Base-by-base conservation (phyloP, 306 rosid genomes). In the Ceratonia siliqua region DNA sequence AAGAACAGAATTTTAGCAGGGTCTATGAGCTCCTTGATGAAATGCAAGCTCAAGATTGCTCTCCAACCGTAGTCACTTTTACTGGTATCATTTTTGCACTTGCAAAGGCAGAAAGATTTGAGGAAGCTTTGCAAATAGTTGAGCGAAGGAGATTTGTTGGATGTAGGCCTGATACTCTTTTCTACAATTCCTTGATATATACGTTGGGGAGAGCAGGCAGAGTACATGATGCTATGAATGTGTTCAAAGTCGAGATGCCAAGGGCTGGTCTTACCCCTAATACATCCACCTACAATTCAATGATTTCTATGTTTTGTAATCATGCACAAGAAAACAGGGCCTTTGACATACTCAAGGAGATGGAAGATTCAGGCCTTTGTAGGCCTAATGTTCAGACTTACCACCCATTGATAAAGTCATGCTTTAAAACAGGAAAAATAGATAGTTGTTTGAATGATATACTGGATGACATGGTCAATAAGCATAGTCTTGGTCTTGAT, bases 311-410 rank as follows among this genome's bases (percentile, higher is more conserved):
- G 88, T 91, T 86, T 79, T 94, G 94, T 78, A 78, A 72, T 72
- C 65, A 78, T 68, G 88, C 64, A 33, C 85, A 72, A 73, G 91
- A 81, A 81, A 79, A 79, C 14, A 80, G 72, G 72, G 97, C 97
- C 73, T 79, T 85, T 49, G 71, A 75, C 27, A 38, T 81, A 53
- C 70, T 94, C 22, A 43, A 56, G 70, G 84, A 87, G 73, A 85
- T 94, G 94, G 89, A 94, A 82, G 80, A 76, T 55, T 86, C 85
- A 8, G 86, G 87, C 53, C 5, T 75, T 33, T 91, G 89, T 82
- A 89, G 81, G 86, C 98, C 97, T 48, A 96, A 91, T 84, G 79
- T 84, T 70, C 92, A 81, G 84, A 88, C 97, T 36, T 94, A 85
- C 80, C 87, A 88, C 73, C 91, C 98, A 6, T 84, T 91, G 89